These are phyloP conservation scores for Purshia tridentata DNA, from an alignment of 306 rosid species.

Conservation along the genomic window DNA sequence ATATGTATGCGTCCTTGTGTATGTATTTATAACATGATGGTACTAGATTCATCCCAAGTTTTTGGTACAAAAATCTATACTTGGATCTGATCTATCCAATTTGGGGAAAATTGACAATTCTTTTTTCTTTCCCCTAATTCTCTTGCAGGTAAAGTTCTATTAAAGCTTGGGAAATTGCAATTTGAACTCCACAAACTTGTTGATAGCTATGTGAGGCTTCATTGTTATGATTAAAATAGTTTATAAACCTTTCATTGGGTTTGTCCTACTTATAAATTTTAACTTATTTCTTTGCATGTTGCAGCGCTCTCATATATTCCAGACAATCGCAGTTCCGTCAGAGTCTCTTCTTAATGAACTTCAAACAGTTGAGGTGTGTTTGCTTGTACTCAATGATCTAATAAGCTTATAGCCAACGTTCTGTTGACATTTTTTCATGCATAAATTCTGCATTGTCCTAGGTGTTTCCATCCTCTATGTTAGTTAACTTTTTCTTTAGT, in stretches of 20 bases:
- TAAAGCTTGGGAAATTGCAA: conserved; percentile 80
- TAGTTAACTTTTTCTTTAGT: not conserved
- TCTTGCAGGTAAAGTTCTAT: conserved; percentile 69
- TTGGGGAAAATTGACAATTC: not conserved
- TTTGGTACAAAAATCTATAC: not conserved
- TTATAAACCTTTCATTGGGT: conserved; percentile 2
- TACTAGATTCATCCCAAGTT: not conserved
- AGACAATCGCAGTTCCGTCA: conserved; percentile 87
- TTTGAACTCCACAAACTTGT: conserved; percentile 76
- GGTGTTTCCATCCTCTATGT: not conserved
- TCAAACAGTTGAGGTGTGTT: conserved; percentile 87
- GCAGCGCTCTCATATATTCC: conserved; percentile 89
- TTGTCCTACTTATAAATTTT: conserved; percentile 18
- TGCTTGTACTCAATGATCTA: conserved; percentile 14
- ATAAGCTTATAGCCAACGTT: conserved; percentile 9
- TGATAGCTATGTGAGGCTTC: conserved; percentile 69
- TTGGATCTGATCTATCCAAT: not conserved
- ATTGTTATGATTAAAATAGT: not conserved
- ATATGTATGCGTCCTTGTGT: too few relatives aligned
- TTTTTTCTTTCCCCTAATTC: conserved; percentile 2
- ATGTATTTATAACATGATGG: too few relatives aligned
- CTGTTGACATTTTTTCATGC: not conserved
- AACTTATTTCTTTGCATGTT: conserved; percentile 24
- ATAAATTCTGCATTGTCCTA: not conserved
- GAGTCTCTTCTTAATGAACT: conserved; percentile 96